Percentiles rank a stretch among this genome's conserved stretches.
These are phyloP conservation scores for Solanum neorickii DNA, from an alignment of 257 asterid species.

Conservation along the genomic window DNA sequence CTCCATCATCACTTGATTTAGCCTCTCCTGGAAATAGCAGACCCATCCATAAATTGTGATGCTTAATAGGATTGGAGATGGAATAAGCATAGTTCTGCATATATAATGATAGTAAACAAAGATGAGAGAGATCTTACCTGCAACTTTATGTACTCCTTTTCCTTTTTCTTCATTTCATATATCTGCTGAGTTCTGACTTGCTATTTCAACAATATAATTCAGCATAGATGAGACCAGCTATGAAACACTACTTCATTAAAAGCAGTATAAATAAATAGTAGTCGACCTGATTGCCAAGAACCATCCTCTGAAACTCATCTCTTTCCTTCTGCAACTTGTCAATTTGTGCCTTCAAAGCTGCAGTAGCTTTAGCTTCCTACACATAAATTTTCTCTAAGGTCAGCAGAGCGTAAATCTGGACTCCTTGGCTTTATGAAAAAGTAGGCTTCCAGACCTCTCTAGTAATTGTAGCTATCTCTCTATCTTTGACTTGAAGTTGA, in stretches of 20 bases:
- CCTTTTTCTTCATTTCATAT: conserved; percentile 95
- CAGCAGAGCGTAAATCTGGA: not conserved
- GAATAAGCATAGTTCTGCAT: not conserved
- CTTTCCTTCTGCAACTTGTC: conserved; percentile 40
- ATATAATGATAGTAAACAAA: not conserved
- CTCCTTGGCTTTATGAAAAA: not conserved
- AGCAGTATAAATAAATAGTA: not conserved
- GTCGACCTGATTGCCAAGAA: conserved; percentile 38
- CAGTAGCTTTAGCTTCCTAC: conserved; percentile 79
- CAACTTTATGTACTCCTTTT: conserved; percentile 75
- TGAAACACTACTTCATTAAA: not conserved
- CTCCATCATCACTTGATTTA: conserved; percentile 89
- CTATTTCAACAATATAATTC: conserved; percentile 21
- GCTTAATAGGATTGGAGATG: not conserved
- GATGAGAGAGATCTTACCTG: conserved; percentile 33
- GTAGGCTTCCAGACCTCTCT: conserved; percentile 48
- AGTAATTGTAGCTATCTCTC: conserved; percentile 92
- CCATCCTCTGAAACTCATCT: conserved; percentile 44
- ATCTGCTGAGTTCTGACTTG: conserved; percentile 90
- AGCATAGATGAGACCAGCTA: not conserved
- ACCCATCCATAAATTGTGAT: not conserved
- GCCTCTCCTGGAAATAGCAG: conserved; percentile 51
- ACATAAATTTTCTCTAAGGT: conserved; percentile 1
- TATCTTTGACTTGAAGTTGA: conserved; percentile 63
- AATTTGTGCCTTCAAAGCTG: conserved; percentile 31